phyloP scores from a whole-genome alignment of 805 yeast species.

The Cyberlindnera galapagoensis region DNA sequence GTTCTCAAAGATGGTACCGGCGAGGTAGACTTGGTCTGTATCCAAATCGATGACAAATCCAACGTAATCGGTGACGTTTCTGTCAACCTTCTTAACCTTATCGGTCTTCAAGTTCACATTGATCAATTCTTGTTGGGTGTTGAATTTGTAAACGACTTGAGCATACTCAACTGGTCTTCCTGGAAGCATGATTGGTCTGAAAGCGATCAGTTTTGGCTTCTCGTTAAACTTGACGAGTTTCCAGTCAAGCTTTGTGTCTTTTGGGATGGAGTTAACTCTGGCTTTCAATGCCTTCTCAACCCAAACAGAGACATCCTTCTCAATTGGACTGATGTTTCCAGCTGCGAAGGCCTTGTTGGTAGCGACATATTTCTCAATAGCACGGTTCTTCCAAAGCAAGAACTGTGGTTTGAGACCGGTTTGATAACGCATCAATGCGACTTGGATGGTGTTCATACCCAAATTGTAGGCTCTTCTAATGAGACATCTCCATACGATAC shows the following conservation, averaged over 20 bases:
- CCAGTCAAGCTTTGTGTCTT: constrained; percentile 61
- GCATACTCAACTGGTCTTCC: constrained; percentile 47
- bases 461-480: constrained; percentile 55
- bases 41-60: constrained; percentile 58
- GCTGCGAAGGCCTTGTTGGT: constrained; percentile 80
- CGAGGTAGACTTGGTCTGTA: constrained; percentile 47
- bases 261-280: constrained; percentile 52
- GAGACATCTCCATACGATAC: constrained; percentile 36
- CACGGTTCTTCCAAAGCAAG: constrained; percentile 77
- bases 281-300: constrained; percentile 51
- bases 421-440: constrained; percentile 63
- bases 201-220: constrained; percentile 65
- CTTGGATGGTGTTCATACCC: constrained; percentile 62
- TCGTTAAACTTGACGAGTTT: constrained; percentile 61
- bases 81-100: constrained; percentile 39
- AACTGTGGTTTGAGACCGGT: constrained; percentile 63
- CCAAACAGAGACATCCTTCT: constrained; percentile 48
- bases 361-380: constrained; percentile 67
- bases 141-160: constrained; percentile 56
- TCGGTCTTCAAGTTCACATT: constrained; percentile 39
- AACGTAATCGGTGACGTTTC: constrained; percentile 53
- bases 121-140: constrained; percentile 54
- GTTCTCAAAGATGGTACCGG: constrained; percentile 65
- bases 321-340: constrained; percentile 41
- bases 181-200: constrained; percentile 61